These are phyloP conservation scores for Sporothrix sp. DNA, from an alignment of 2,329 filamentous ascomycete species.

Conservation along the genomic window DNA sequence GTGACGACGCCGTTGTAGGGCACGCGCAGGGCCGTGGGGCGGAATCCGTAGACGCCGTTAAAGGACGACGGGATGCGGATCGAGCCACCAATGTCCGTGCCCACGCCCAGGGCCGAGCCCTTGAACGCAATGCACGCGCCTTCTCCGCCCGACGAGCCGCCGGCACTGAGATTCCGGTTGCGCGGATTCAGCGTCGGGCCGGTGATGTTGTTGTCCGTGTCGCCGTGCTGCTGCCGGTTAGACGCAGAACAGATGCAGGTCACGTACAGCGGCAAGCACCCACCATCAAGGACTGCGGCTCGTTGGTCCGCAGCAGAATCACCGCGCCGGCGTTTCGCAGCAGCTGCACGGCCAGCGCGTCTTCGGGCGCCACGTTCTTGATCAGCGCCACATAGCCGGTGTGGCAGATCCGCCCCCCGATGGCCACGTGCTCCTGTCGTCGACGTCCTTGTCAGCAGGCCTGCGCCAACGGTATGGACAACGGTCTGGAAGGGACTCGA, in stretches of 20 bases:
- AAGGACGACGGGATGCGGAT: constrained; percentile 20
- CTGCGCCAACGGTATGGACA: no score
- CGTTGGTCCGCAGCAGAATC: constrained; percentile 18
- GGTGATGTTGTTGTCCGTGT: constrained; percentile 25
- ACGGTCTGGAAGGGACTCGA: no score
- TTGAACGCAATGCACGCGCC: constrained; percentile 18
- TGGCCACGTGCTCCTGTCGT: no score
- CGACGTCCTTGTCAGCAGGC: no score
- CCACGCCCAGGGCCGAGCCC: constrained; percentile 5
- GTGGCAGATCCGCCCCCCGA: no score
- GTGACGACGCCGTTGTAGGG: constrained; percentile 34
- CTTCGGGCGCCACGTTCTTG: not conserved
- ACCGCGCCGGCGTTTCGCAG: constrained; percentile 23
- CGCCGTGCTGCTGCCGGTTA: not conserved
- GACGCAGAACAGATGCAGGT: no score
- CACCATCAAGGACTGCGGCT: constrained; percentile 21
- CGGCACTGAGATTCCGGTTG: constrained; percentile 25
- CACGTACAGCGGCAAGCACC: no score
- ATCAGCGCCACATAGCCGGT: not conserved
- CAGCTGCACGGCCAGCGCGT: constrained; percentile 14
- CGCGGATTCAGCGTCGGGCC: constrained; percentile 26
- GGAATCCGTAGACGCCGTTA: constrained; percentile 1
- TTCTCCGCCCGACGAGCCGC: constrained; percentile 29
- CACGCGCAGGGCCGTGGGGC: constrained; percentile 32
- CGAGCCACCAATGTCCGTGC: constrained; percentile 22